phyloP scores from a whole-genome alignment of 1,284 basidiomycete genomes.

The Pholiota adiposa region DNA sequence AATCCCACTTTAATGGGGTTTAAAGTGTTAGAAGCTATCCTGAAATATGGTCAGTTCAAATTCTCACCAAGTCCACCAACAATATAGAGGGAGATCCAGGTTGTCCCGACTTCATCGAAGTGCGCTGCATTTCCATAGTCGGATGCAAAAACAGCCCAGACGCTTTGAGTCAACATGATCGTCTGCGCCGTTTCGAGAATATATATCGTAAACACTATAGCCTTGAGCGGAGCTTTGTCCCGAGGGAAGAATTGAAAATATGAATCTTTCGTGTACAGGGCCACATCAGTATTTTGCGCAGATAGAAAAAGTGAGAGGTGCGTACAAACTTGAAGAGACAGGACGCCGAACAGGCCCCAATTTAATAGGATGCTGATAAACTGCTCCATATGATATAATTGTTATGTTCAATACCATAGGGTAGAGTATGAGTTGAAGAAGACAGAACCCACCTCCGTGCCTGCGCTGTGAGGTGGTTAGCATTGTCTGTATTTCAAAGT shows the following conservation, averaged over 20 bases:
- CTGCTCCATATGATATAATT: no score
- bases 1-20: no score
- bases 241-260: background rate
- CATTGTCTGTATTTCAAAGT: no score
- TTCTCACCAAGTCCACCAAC: constrained; percentile 1
- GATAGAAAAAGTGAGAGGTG: constrained; percentile 6
- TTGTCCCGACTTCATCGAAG: background rate
- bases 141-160: background rate
- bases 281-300: background rate
- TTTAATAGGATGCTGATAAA: background rate
- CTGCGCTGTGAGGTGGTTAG: no score
- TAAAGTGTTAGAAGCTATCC: no score
- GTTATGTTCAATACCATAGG: no score
- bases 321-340: constrained; percentile 6
- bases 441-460: no score
- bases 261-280: background rate
- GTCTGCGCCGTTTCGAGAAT: background rate
- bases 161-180: background rate
- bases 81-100: background rate
- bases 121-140: background rate
- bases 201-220: background rate
- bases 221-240: background rate
- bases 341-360: constrained; percentile 4
- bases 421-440: no score
- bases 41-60: no score